phyloP scores from a whole-genome alignment of 495 filamentous ascomycete species.

The Penicillium angulare region DNA sequence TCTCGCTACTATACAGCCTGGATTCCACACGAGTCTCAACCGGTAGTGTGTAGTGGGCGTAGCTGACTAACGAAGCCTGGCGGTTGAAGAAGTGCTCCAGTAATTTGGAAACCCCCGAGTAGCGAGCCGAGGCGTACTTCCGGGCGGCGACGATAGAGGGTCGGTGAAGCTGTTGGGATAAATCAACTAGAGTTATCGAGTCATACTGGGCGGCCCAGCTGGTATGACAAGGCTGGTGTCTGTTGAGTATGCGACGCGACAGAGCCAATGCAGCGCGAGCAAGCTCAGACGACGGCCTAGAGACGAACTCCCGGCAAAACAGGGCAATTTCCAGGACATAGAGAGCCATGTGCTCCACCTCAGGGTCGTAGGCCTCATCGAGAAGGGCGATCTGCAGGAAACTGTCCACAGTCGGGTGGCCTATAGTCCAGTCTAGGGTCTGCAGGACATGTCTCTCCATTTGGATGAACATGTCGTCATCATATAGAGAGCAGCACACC shows the following conservation, averaged over 20 bases:
- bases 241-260: conserved; percentile 79
- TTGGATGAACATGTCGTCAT: conserved; percentile 99
- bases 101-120: conserved; percentile 76
- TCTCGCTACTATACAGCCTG: conserved; percentile 50
- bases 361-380: conserved; percentile 65
- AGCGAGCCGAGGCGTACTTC: conserved; percentile 82
- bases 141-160: conserved; percentile 82
- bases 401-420: conserved; percentile 90
- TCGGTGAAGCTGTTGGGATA: conserved; percentile 82
- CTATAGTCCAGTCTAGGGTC: conserved; percentile 94
- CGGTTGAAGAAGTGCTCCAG: conserved; percentile 83
- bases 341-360: conserved; percentile 92
- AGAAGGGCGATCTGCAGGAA: conserved; percentile 78
- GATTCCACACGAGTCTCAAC: conserved; percentile 57
- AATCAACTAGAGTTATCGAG: conserved; percentile 70
- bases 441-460: conserved; percentile 99
- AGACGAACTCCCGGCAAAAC: conserved; percentile 95
- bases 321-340: conserved; percentile 93
- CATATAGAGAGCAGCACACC: conserved; percentile 98
- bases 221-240: conserved; percentile 68
- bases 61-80: conserved; percentile 70
- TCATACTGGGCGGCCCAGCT: conserved; percentile 85
- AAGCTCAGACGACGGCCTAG: conserved; percentile 83
- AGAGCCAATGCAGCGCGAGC: conserved; percentile 83
- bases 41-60: conserved; percentile 71